phyloP scores from a whole-genome alignment of 371 early-diverging fungal genomes.

The Circinella umbellata region DNA sequence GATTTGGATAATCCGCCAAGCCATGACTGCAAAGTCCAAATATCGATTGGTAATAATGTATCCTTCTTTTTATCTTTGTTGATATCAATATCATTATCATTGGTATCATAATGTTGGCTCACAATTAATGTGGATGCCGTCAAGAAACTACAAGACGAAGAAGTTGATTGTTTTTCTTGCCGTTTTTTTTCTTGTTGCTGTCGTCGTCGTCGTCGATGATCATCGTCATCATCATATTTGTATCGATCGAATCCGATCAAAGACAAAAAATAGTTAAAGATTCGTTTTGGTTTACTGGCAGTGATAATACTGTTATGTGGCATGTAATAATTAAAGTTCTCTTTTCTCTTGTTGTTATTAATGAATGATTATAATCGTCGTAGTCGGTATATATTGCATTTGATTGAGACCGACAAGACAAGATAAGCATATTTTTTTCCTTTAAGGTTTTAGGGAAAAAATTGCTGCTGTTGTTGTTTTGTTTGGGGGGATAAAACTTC shows the following conservation, averaged over 20 bases:
- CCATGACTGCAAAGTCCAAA: conserved; percentile 31
- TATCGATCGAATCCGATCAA: conserved; percentile 19
- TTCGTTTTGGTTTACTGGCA: conserved; percentile 13
- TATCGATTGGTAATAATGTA: conserved; percentile 2
- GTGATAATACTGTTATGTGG: conserved; percentile 9
- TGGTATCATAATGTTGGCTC: not conserved
- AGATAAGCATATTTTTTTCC: conserved; percentile 14
- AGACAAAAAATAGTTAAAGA: conserved; percentile 16
- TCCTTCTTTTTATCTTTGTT: not conserved
- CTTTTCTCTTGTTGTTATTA: not conserved
- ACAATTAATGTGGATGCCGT: conserved; percentile 27
- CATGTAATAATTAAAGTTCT: conserved; percentile 16
- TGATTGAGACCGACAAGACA: conserved; percentile 4
- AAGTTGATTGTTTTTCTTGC: not conserved
- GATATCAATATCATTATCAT: not conserved
- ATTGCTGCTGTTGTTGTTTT: not conserved
- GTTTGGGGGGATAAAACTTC: not conserved
- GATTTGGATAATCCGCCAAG: conserved; percentile 31
- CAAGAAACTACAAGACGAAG: conserved; percentile 24
- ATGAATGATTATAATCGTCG: not conserved
- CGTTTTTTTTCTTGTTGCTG: conserved; percentile 17
- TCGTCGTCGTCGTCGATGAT: conserved; percentile 8
- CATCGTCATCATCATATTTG: not conserved
- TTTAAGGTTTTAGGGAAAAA: not conserved
- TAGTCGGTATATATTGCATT: conserved; percentile 11